Base-by-base conservation (phyloP, 2,329 filamentous ascomycete genomes). In the Ceratocystis diversiconidia region DNA sequence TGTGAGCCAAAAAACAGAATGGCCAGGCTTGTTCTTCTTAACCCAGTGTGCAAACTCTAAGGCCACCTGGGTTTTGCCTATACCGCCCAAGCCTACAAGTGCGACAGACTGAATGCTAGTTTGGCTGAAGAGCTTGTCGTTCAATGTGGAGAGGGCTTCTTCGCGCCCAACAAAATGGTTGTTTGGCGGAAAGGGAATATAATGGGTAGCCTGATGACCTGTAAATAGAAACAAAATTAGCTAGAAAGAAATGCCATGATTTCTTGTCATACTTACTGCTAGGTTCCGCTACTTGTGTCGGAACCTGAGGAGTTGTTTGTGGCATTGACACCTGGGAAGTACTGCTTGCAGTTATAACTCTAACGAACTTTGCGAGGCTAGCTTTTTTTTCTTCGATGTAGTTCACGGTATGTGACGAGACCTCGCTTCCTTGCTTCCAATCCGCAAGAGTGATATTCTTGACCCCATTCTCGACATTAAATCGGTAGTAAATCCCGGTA, bases 401-500 rank as follows among this genome's bases (percentile, higher is more conserved):
- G 55, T 68, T 71, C 12, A 61, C 25, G 1, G 70, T 71, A 43
- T 71, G 70, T 36, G 70, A 65, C 2, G 69, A 68, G 19, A 72
- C 70, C n/a, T 19, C 60, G 57, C 68, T 70, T 6, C 64, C 36
- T 61, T 70, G 71, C 36, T 71, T 61, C 71, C 70, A 73, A 43
- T 73, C 71, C 0, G 71, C 68, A 5, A 73, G 55, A 0, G 67
- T 70, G 22, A 72, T 64, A 60, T 72, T 68, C 36, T 71, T 44
- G 5, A 73, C 61, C 4, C 72, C 72, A n/a, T 66, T 67, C 10
- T 71, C 69, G 1, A 73, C 71, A 46, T 71, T 71, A 63, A 73
- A 72, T 15, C 71, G 67, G 43, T 69, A 68, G 66, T 73, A 73
- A 19, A 67, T 64, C 5, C 55, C 59, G 22, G 52, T 68, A 6